Evolutionary conservation across 805 yeast genomes (phyloP), one percentile per base, ranked within the genome.

Genomic region (Metschnikowia arizonensis): DNA sequence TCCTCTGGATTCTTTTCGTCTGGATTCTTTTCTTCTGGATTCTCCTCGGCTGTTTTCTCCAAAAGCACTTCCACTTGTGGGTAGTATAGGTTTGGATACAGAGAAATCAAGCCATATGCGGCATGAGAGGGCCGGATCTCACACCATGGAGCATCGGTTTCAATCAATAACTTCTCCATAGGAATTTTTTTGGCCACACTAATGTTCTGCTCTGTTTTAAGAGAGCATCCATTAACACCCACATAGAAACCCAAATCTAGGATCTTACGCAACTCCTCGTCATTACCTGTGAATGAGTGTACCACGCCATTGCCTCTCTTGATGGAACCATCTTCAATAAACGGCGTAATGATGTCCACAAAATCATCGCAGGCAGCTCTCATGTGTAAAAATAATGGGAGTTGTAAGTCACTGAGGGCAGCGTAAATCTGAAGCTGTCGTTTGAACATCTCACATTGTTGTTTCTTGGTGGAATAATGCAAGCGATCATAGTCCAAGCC

Each of bases 101-200:
- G 57, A 0, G 80, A 65, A 25, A 89, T 60, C 50, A 69, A 74
- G 50, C 78, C 67, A 64, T 78, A 80, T 12, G 93, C 77, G 2
- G 88, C 88, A 61, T 88, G 96, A 8, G 93, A 76, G 53, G 79
- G 85, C 47, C 95, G 74, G 37, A 93, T 79, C 59, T 90, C 98
- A 68, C 99, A 93, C 99, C 99, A 93, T 1, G 99, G 99, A 3
- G 97, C 89, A 65, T 93, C 99, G 0, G 97, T 91, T 61, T 93
- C 99, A 8, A 93, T 76, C 74, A 91, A 65, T 34, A 93, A 62
- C 56, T 73, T 76, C 4, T 81, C 79, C 7, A 81, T 57, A 0
- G 98, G 98, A n/a, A 93, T 77, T 19, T 61, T 56, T 33, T 68
- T 65, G 0, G 83, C 88, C 19, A 83, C 88, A 23, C 74, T 72